These are phyloP conservation scores for Pyrenochaeta sp. DNA, from an alignment of 2,329 filamentous ascomycete species.

Conservation along the genomic window DNA sequence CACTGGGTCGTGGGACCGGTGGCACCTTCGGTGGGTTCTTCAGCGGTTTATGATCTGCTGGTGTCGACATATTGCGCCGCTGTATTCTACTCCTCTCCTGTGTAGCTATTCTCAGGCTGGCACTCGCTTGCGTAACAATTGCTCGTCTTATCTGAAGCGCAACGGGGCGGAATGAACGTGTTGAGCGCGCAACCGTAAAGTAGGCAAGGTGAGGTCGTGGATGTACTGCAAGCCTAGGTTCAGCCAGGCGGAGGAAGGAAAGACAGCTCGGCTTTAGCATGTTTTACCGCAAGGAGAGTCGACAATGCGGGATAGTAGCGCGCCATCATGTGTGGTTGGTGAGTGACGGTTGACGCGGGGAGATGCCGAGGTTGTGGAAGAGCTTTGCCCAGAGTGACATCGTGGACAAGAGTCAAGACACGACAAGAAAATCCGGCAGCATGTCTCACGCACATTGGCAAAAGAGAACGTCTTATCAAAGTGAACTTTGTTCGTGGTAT, in stretches of 20 bases:
- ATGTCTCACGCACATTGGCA: not conserved
- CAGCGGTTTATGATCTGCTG: conserved; percentile 41
- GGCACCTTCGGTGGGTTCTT: conserved; percentile 48
- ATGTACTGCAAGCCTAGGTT: not conserved
- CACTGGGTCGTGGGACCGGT: conserved; percentile 68
- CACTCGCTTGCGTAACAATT: not conserved
- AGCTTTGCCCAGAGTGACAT: conserved; percentile 12
- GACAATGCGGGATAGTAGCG: conserved; percentile 15
- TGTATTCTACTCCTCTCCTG: not conserved
- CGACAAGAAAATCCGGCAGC: conserved; percentile 8
- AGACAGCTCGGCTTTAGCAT: conserved; percentile 33
- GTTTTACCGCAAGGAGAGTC: conserved; percentile 22
- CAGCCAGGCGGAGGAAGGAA: conserved; percentile 18
- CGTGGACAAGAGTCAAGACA: conserved; percentile 15
- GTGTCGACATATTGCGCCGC: conserved; percentile 41
- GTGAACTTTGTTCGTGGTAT: conserved; percentile 41
- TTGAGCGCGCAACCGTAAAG: not conserved
- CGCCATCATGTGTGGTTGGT: conserved; percentile 34
- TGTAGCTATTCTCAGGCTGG: too few relatives aligned
- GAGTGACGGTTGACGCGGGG: conserved; percentile 33
- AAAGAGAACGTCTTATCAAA: not conserved
- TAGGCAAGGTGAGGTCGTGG: not conserved
- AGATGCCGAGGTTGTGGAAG: conserved; percentile 43
- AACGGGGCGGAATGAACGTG: not conserved
- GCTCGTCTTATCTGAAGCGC: not conserved